These are phyloP conservation scores for Porpolomopsis calyptriformis DNA, from an alignment of 768 basidiomycete species.

Conservation along the genomic window DNA sequence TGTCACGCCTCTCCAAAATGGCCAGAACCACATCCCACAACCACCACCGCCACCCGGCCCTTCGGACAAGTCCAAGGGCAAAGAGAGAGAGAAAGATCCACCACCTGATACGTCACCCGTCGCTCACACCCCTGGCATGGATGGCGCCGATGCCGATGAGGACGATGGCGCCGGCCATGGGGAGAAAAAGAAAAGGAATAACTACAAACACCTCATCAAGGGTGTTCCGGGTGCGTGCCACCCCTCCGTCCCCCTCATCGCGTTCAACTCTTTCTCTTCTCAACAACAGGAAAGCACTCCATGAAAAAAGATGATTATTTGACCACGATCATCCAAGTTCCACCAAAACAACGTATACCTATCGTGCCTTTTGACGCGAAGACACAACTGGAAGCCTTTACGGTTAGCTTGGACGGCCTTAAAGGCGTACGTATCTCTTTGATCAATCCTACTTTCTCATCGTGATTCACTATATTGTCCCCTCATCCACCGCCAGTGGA, in stretches of 20 bases:
- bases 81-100: constrained; percentile 24
- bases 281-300: constrained; percentile 56
- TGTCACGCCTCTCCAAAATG: constrained; percentile 24
- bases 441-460: constrained; percentile 12
- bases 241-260: not conserved
- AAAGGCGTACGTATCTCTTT: constrained; percentile 46
- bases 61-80: constrained; percentile 42
- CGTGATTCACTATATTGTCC: constrained; percentile 8
- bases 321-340: constrained; percentile 50
- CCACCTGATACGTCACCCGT: constrained; percentile 12
- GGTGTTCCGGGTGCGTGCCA: constrained; percentile 50
- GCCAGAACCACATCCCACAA: constrained; percentile 14
- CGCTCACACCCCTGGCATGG: constrained; percentile 24
- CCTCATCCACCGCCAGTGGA: constrained; percentile 42
- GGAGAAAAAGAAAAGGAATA: constrained; percentile 69
- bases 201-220: constrained; percentile 68
- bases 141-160: constrained; percentile 31
- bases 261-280: constrained; percentile 8
- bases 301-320: constrained; percentile 73
- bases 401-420: constrained; percentile 59
- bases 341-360: constrained; percentile 58
- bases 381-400: constrained; percentile 65
- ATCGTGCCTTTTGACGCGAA: constrained; percentile 53
- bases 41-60: constrained; percentile 15
- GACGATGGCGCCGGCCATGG: constrained; percentile 44